Conservation (phyloP, 805 yeast genomes). For the Saccharomycopsis fermentans region DNA sequence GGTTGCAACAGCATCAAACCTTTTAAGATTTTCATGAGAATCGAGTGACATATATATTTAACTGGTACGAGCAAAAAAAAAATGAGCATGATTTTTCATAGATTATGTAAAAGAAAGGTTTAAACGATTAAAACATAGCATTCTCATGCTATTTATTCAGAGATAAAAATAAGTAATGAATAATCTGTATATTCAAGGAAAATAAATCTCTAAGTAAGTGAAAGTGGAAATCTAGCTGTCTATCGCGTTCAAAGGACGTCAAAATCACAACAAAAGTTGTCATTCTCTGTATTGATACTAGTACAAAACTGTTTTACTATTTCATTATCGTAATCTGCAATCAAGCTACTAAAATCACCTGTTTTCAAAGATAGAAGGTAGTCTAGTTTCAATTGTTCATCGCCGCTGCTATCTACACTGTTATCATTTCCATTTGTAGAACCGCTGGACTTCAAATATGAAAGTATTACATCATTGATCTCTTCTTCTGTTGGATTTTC, state of each 20-base stretch:
- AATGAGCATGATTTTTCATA: too few relatives aligned
- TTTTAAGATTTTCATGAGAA: too few relatives aligned
- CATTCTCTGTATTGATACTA: neutral
- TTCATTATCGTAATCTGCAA: slow-evolving; percentile 1
- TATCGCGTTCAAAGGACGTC: neutral
- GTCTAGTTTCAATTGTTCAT: neutral
- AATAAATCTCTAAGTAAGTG: too few relatives aligned
- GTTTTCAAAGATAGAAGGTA: neutral
- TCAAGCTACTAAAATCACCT: neutral
- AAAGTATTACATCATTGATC: neutral
- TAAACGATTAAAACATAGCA: too few relatives aligned
- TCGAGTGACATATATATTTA: too few relatives aligned
- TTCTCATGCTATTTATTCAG: too few relatives aligned
- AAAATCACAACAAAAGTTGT: slow-evolving; percentile 1
- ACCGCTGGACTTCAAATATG: neutral
- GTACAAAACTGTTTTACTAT: slow-evolving; percentile 4
- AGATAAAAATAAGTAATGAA: too few relatives aligned
- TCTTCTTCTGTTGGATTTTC: neutral
- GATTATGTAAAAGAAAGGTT: too few relatives aligned
- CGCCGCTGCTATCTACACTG: neutral
- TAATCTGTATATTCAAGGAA: too few relatives aligned
- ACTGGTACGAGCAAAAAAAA: too few relatives aligned
- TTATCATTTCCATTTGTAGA: neutral
- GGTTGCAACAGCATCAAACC: too few relatives aligned
- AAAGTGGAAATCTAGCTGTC: too few relatives aligned